A percentile compares a stretch with the other conserved stretches of the same genome.
These are phyloP conservation scores for Amanita pallidorosea DNA, from an alignment of 768 basidiomycete species.

Conservation along the genomic window DNA sequence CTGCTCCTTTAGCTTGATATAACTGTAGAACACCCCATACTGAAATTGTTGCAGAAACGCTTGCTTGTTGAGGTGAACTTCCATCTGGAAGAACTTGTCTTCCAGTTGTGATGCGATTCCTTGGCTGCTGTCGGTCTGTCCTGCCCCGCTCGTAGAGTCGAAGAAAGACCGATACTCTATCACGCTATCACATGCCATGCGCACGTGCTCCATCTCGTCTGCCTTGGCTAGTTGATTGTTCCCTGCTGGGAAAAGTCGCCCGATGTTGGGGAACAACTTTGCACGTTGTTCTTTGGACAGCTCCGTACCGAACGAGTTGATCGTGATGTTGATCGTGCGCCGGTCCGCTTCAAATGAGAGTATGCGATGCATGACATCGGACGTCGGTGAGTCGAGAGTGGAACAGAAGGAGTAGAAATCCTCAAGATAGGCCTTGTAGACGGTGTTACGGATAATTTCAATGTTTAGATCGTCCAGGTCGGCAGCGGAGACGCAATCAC, in stretches of 20 bases:
- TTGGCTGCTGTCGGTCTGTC: constrained; percentile 26
- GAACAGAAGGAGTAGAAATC: constrained; percentile 85
- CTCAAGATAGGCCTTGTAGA: constrained; percentile 98
- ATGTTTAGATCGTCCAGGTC: constrained; percentile 99
- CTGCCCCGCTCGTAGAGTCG: constrained; percentile 22
- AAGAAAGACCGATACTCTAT: constrained; percentile 91
- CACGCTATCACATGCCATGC: constrained; percentile 76
- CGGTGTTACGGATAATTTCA: constrained; percentile 98
- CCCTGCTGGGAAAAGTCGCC: constrained; percentile 89
- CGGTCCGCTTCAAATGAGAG: constrained; percentile 96
- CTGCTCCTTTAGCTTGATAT: constrained; percentile 87
- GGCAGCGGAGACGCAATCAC: constrained; percentile 86
- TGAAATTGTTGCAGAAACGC: constrained; percentile 97
- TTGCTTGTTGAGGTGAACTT: constrained; percentile 90
- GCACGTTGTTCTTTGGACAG: constrained; percentile 92
- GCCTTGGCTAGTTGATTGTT: constrained; percentile 91
- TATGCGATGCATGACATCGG: constrained; percentile 86
- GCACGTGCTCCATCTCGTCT: constrained; percentile 92
- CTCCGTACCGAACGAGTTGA: constrained; percentile 97
- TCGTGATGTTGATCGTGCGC: constrained; percentile 94
- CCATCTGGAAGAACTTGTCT: constrained; percentile 89
- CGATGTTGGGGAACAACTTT: constrained; percentile 88
- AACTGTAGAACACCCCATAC: constrained; percentile 85
- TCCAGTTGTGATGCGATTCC: constrained; percentile 65
- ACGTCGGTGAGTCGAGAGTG: constrained; percentile 74